phyloP scores from a whole-genome alignment of 495 filamentous ascomycete genomes.

The Tuber indicum region DNA sequence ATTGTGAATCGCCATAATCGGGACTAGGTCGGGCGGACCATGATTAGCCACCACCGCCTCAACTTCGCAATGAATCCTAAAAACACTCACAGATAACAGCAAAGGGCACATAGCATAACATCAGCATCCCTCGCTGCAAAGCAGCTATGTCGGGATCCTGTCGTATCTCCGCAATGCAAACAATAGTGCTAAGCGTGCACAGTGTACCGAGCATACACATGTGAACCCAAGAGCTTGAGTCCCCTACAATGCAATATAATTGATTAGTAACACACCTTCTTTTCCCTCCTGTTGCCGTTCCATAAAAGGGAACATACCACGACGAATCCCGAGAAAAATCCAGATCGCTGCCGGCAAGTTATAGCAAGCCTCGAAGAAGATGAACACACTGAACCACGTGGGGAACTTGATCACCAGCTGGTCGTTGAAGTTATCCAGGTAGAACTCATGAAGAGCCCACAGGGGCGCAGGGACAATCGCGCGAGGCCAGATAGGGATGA shows the following conservation, averaged over 20 bases:
- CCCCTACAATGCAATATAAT: not conserved
- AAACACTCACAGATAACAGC: conserved; percentile 25
- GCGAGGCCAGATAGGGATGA: conserved; percentile 32
- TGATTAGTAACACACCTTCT: not conserved
- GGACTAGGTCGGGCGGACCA: not conserved
- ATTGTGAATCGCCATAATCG: not conserved
- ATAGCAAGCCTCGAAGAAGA: conserved; percentile 27
- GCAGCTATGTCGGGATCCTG: conserved; percentile 24
- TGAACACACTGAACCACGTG: conserved; percentile 33
- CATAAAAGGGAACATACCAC: not conserved
- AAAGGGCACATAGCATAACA: conserved; percentile 29
- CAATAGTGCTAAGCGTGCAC: conserved; percentile 1
- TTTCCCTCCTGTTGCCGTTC: not conserved
- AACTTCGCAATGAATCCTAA: not conserved
- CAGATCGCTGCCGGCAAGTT: conserved; percentile 35
- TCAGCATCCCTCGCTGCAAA: conserved; percentile 19
- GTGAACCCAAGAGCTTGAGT: not conserved
- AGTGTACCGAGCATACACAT: not conserved
- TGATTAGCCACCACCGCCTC: not conserved
- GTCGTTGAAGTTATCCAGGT: conserved; percentile 34
- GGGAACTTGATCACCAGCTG: conserved; percentile 32
- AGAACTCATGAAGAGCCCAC: conserved; percentile 31
- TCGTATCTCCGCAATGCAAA: conserved; percentile 17
- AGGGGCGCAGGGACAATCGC: conserved; percentile 25
- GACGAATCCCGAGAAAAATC: conserved; percentile 23